Evolutionary conservation across 1,139 yeast species (phyloP).

Genomic region (Suhomyces wounanorum): DNA sequence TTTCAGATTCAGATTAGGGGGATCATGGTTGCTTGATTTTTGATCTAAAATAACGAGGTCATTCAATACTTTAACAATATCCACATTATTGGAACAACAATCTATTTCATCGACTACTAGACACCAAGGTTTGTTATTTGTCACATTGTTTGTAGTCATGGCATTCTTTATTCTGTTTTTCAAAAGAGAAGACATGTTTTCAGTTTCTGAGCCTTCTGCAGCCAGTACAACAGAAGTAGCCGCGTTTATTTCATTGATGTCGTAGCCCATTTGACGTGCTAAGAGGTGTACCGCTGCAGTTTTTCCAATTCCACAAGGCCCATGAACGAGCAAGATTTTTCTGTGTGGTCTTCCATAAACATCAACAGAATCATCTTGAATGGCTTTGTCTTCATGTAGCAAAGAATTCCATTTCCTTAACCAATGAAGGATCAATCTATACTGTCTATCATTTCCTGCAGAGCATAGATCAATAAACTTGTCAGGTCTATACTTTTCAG

Average conservation of each 20-base stretch:
- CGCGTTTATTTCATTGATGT: constrained; percentile 84
- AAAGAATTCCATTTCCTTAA: constrained; percentile 74
- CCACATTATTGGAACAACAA: constrained; percentile 74
- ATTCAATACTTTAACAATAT: constrained; percentile 68
- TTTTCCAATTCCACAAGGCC: constrained; percentile 96
- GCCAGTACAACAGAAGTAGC: constrained; percentile 52
- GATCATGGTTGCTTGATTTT: constrained; percentile 41
- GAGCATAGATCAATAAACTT: constrained; percentile 61
- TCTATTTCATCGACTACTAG: constrained; percentile 89
- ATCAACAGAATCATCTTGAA: constrained; percentile 40
- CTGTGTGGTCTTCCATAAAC: constrained; percentile 69
- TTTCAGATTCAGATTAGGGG: constrained; percentile 17
- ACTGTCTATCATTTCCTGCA: constrained; percentile 81
- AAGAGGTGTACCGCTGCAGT: constrained; percentile 86
- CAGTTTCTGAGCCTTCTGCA: constrained; percentile 37
- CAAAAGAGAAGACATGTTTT: constrained; percentile 35
- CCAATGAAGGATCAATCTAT: constrained; percentile 76
- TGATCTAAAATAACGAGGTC: constrained; percentile 65
- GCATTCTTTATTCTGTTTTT: constrained; percentile 65
- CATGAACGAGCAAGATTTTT: constrained; percentile 74
- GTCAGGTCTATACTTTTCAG: constrained; percentile 84
- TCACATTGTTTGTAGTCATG: constrained; percentile 62
- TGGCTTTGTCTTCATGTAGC: constrained; percentile 53
- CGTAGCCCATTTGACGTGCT: constrained; percentile 81
- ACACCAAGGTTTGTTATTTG: constrained; percentile 65